Percentiles rank a stretch among this genome's conserved stretches.
Conservation (phyloP, 169 alveolate genomes). For the Cryptosporidium baileyi region DNA sequence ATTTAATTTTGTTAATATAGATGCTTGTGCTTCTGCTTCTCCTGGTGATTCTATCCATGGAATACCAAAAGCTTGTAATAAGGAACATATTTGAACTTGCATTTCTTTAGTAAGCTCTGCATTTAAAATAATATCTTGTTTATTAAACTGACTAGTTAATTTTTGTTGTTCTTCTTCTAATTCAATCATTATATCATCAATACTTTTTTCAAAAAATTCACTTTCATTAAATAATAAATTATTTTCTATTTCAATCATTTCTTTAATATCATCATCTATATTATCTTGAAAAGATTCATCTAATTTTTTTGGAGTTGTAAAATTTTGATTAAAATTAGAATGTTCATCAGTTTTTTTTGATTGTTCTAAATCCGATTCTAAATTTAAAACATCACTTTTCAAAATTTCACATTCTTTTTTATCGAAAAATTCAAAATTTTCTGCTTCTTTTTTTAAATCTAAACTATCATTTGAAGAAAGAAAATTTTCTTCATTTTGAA, state of each 20-base stretch:
- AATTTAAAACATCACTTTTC: too few species aligned
- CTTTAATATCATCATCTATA: slow-evolving; percentile 58
- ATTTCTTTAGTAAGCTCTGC: slow-evolving; percentile 48
- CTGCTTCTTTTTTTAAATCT: too few species aligned
- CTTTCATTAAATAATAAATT: not conserved
- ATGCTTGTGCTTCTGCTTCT: slow-evolving; percentile 96
- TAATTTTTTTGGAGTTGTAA: too few species aligned
- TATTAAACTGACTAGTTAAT: slow-evolving; percentile 58
- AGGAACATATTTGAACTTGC: slow-evolving; percentile 76
- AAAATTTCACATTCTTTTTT: too few species aligned
- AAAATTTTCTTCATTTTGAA: too few species aligned
- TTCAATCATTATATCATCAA: slow-evolving; percentile 68
- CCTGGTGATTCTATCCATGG: slow-evolving; percentile 94
- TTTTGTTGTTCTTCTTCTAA: slow-evolving; percentile 71
- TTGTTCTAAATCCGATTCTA: too few species aligned
- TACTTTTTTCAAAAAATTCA: not conserved
- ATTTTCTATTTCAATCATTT: slow-evolving; percentile 14
- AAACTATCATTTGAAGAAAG: too few species aligned
- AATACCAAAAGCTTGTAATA: slow-evolving; percentile 87
- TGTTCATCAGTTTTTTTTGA: too few species aligned
- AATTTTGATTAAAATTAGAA: too few species aligned
- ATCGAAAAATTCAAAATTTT: too few species aligned
- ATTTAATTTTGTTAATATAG: slow-evolving; percentile 77
- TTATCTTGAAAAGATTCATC: too few species aligned
- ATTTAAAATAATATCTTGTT: slow-evolving; percentile 67